A percentile compares a stretch with the other conserved stretches of the same genome.
Conservation (phyloP, 176 grass and related monocot genomes). For the Pontederia paniculata region DNA sequence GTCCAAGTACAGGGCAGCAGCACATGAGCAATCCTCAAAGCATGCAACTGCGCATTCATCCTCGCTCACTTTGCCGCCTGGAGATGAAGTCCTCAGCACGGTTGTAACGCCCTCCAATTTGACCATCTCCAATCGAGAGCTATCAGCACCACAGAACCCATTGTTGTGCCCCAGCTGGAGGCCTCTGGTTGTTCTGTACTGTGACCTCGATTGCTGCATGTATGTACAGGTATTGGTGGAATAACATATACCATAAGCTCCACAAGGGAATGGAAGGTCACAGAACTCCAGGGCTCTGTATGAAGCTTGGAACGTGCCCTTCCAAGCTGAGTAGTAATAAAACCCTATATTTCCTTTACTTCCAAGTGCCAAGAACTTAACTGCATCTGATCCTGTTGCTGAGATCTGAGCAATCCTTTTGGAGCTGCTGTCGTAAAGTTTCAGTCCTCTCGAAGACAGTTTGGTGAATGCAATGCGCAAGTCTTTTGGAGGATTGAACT, state of each 20-base stretch:
- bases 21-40: constrained; percentile 25
- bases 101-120: constrained; percentile 13
- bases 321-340: constrained; percentile 2
- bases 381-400: neutral
- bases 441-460: constrained; percentile 12
- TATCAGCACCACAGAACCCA: constrained; percentile 15
- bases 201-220: constrained; percentile 7
- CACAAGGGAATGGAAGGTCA: neutral
- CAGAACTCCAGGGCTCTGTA: neutral
- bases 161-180: no score
- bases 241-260: neutral
- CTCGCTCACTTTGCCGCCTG: constrained; percentile 12
- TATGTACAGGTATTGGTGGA: constrained; percentile 2
- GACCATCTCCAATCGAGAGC: constrained; percentile 24
- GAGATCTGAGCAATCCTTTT: neutral
- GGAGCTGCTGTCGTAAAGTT: neutral
- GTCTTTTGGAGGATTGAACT: constrained; percentile 18
- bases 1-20: constrained; percentile 15
- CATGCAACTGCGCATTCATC: constrained; percentile 18
- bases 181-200: neutral
- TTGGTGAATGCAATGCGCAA: constrained; percentile 20
- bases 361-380: neutral
- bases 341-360: constrained; percentile 18
- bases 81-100: constrained; percentile 11
- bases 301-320: neutral